Base-by-base conservation (phyloP, 1,284 basidiomycete species). In the Caloboletus firmus region DNA sequence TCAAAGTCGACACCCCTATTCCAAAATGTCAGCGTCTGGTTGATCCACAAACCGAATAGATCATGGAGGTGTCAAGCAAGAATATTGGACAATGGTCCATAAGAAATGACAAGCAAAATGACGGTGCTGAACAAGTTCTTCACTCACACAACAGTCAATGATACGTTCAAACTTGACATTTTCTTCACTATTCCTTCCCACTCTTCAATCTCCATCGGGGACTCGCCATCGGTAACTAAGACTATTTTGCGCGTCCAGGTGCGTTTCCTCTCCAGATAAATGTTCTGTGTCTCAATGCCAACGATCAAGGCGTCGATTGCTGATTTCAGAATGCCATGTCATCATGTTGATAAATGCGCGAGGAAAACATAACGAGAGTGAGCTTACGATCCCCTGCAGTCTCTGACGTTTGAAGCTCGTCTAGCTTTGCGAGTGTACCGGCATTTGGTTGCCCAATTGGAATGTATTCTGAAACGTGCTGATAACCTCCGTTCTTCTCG, bases 261-360 rank as follows among this genome's bases (percentile, higher is more conserved):
- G 59, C 81, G 80, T 74, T 88, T 89, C 58, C 76, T 82, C 18
- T 62, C 74, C 15, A 92, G 76, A 62, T 85, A 80, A 13, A 70
- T 61, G 51, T 81, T 74, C 70, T 93, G 84, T 13, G 91, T 88
- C 69, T 95, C 86, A 49, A 94, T 81, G 1, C 81, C 91, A 12
- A 95, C 93, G 58, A 96, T 87, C 36, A 97, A 72, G 2, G 87
- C 93, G 61, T 95, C 92, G 46, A 97, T 79, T 4, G 94, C 93
- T 96, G 61, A 5, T 51, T 45, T 50, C 7, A 36, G 37, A 30
- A 35, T 4, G 6, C 7, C 32, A 20, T 26, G 31, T 39, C 43
- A 13, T 36, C 36, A 22, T 40, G 30, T 40, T 1, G 13, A 43
- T 43, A 34, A 31, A 44, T 49, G 18, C 9, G 12, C 9, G 28